Percentiles rank a stretch among this genome's conserved stretches.
phyloP scores from a whole-genome alignment of 306 rosid genomes.

The Sicyos baderoa region DNA sequence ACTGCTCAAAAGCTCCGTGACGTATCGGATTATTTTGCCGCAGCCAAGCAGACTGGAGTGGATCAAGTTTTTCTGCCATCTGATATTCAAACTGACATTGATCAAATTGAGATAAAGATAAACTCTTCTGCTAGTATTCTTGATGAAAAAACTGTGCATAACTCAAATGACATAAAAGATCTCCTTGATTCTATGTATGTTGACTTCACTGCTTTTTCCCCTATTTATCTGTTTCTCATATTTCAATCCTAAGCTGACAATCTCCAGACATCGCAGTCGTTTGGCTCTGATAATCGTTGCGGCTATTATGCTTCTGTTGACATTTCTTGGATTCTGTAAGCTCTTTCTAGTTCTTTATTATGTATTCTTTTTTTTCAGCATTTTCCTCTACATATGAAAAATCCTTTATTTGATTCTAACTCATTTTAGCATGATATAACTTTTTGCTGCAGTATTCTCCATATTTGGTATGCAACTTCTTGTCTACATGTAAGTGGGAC shows the following conservation, averaged over 20 bases:
- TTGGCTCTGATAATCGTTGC: slow-evolving; percentile 33
- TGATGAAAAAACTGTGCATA: slow-evolving; percentile 23
- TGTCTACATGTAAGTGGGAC: slow-evolving; percentile 56
- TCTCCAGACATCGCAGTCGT: slow-evolving; percentile 35
- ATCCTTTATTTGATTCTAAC: slow-evolving; percentile 5
- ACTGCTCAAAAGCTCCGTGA: slow-evolving; percentile 32
- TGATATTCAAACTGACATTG: slow-evolving; percentile 38
- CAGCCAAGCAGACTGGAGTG: slow-evolving; percentile 40
- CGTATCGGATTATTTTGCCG: slow-evolving; percentile 36
- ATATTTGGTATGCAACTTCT: slow-evolving; percentile 43
- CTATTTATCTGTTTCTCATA: background rate
- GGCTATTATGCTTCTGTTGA: slow-evolving; percentile 45
- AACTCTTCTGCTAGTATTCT: slow-evolving; percentile 33
- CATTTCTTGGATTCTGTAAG: slow-evolving; percentile 53
- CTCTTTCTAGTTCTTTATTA: background rate
- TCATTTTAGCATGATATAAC: slow-evolving; percentile 12
- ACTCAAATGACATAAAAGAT: slow-evolving; percentile 36
- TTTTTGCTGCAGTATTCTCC: slow-evolving; percentile 45
- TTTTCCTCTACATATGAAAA: background rate
- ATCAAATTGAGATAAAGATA: slow-evolving; percentile 33
- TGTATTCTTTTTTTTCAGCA: background rate
- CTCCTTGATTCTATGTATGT: slow-evolving; percentile 36
- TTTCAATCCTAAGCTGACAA: background rate
- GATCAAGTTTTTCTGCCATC: slow-evolving; percentile 40
- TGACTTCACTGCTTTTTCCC: background rate